Evolutionary conservation across 305 asterid genomes (phyloP).

Genomic region (Ilex paraguariensis): DNA sequence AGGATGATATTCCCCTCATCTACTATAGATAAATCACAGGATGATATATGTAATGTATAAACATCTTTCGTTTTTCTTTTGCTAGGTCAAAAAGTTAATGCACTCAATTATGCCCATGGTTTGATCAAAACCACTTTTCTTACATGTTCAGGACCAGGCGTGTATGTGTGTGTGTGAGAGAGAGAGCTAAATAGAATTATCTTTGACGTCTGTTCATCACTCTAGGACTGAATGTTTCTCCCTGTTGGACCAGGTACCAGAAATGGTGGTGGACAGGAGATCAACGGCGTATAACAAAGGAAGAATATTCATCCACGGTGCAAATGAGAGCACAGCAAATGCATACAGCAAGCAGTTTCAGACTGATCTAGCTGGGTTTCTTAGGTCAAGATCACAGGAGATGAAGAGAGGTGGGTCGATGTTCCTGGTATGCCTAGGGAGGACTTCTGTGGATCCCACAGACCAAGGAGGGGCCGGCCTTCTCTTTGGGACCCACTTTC

Average conservation of each 20-base stretch:
- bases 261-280: conserved; percentile 61
- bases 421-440: conserved; percentile 88
- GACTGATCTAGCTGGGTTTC: conserved; percentile 57
- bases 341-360: conserved; percentile 87
- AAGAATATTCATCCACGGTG: conserved; percentile 83
- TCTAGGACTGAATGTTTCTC: no score
- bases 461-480: conserved; percentile 97
- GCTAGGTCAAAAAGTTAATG: conserved; percentile 16
- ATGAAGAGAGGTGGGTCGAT: conserved; percentile 84
- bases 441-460: conserved; percentile 71
- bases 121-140: conserved; percentile 13
- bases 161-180: neutral
- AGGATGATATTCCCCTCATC: conserved; percentile 16
- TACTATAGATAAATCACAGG: no score
- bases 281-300: conserved; percentile 77
- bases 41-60: neutral
- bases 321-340: conserved; percentile 54
- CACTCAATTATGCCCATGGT: conserved; percentile 14
- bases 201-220: no score
- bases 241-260: conserved; percentile 53
- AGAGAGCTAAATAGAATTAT: neutral
- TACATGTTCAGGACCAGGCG: neutral
- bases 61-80: neutral
- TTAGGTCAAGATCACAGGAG: conserved; percentile 63
- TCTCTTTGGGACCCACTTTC: conserved; percentile 88